A percentile compares a stretch with the other conserved stretches of the same genome.
These are phyloP conservation scores for Ceratocystis huliohia DNA, from an alignment of 2,329 filamentous ascomycete genomes.

Conservation along the genomic window DNA sequence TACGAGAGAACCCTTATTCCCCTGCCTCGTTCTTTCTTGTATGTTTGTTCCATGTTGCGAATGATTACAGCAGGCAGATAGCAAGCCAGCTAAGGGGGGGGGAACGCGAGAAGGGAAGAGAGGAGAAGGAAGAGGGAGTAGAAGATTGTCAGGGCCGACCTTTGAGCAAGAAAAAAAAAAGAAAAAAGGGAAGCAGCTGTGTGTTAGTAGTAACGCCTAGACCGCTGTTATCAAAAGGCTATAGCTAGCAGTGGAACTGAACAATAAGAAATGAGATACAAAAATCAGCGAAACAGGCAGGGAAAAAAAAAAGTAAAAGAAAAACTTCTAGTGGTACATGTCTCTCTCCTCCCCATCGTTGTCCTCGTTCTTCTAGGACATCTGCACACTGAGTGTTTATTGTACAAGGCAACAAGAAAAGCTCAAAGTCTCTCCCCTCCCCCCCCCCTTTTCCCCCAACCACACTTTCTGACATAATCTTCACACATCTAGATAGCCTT, in stretches of 20 bases:
- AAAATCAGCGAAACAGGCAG: no score
- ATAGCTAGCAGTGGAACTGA: no score
- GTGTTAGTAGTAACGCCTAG: not conserved
- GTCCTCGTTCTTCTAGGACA: not conserved
- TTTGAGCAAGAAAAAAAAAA: not conserved
- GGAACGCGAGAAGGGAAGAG: not conserved
- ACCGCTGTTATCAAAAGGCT: not conserved
- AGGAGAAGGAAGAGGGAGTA: not conserved
- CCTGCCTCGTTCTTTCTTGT: no score
- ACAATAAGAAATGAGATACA: no score
- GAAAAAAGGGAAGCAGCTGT: not conserved
- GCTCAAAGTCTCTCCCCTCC: not conserved
- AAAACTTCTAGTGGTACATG: not conserved
- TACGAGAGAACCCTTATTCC: not conserved
- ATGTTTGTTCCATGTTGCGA: not conserved
- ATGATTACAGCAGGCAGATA: not conserved
- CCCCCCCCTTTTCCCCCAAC: not conserved
- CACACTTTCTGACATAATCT: not conserved
- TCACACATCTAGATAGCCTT: conserved; percentile 13
- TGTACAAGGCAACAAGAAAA: conserved; percentile 4
- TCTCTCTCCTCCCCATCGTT: not conserved
- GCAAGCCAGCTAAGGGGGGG: not conserved
- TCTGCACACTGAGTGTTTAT: not conserved
- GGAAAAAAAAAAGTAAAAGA: not conserved
- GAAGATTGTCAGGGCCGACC: not conserved